Base-by-base conservation (phyloP, 129 eudicot species). In the Ambrosia trifida region DNA sequence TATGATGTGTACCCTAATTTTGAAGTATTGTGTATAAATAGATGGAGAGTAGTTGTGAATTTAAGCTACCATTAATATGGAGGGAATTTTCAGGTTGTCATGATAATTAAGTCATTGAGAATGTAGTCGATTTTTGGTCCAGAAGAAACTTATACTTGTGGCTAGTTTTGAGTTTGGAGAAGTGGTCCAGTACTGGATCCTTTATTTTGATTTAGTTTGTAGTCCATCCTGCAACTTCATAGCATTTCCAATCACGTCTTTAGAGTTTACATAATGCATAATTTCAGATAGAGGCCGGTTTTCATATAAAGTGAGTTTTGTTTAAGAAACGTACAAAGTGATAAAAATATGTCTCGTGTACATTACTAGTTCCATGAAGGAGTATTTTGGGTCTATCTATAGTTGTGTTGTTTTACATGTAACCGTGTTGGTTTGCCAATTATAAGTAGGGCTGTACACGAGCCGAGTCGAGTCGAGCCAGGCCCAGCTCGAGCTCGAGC, bases 1-100 rank as follows among this genome's bases (percentile, higher is more conserved):
- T n/a, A 14, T 74, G 78, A 74, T 64, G 78, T 38, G 50, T 74
- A 64, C 72, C 64, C 65, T 74, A 74, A 52, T 64, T 56, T 64
- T 74, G 64, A 63, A 73, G 30, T 24, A 18, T 49, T 33, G 66
- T 53, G 54, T 64, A 74, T 16, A 13, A 74, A 64, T 64, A 5
- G 64, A 41, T 51, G 18, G 7, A 46, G 43, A 74, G 78, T 74
- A 64, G 72, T 52, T 74, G 78, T 66, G 78, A 49, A 74, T 64
- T 74, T 74, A 74, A 64, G 65, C 19, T 51, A 16, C n/a, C 78
- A 74, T 74, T 64, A 74, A 12, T 52, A 64, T 59, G 78, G 51
- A 51, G 78, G 72, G 79, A 56, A 66, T 66, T 75, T 54, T 66
- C 24, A 30, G 49, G 73, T 45, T 75, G 74, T 75, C 68, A 43